Conservation (phyloP, 768 basidiomycete genomes). For the Pulveroboletus sp. region DNA sequence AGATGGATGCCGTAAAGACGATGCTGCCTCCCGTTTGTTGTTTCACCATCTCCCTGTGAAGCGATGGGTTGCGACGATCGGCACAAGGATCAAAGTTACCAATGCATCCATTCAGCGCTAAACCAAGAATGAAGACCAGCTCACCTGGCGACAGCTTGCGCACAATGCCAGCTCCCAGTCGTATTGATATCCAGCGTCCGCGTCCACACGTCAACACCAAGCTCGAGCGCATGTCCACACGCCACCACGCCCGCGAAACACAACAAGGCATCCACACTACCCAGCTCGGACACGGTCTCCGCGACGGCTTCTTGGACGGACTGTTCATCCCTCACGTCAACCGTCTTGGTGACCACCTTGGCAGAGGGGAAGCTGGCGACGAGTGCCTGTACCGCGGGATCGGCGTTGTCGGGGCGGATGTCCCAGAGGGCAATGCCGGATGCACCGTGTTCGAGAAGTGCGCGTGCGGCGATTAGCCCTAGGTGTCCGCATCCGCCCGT, state of each 20-base stretch:
- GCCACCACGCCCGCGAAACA: slow-evolving; percentile 45
- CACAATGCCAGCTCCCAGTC: slow-evolving; percentile 46
- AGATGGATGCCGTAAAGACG: slow-evolving; percentile 43
- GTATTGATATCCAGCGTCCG: slow-evolving; percentile 41
- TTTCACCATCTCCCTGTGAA: slow-evolving; percentile 39
- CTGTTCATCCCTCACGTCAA: slow-evolving; percentile 33
- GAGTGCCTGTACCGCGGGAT: slow-evolving; percentile 16
- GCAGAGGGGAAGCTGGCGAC: slow-evolving; percentile 26
- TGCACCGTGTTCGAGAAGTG: slow-evolving; percentile 44
- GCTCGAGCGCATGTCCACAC: slow-evolving; percentile 31
- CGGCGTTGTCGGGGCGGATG: slow-evolving; percentile 8
- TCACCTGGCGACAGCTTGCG: slow-evolving; percentile 40
- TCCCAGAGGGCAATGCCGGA: slow-evolving; percentile 28
- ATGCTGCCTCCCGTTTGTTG: slow-evolving; percentile 41
- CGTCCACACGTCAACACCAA: slow-evolving; percentile 34
- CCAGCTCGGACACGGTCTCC: slow-evolving; percentile 28
- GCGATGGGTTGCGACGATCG: neutral
- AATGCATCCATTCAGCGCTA: no score
- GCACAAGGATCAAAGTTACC: neutral
- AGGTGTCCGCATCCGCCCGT: slow-evolving; percentile 44
- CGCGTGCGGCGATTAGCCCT: slow-evolving; percentile 36
- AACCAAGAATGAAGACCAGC: no score
- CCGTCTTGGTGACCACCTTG: slow-evolving; percentile 31
- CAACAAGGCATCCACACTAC: slow-evolving; percentile 36
- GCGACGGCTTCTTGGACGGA: slow-evolving; percentile 26